Percentiles rank a stretch among this genome's conserved stretches.
phyloP scores from a whole-genome alignment of 2,329 filamentous ascomycete genomes.

The Bertia moriformis region DNA sequence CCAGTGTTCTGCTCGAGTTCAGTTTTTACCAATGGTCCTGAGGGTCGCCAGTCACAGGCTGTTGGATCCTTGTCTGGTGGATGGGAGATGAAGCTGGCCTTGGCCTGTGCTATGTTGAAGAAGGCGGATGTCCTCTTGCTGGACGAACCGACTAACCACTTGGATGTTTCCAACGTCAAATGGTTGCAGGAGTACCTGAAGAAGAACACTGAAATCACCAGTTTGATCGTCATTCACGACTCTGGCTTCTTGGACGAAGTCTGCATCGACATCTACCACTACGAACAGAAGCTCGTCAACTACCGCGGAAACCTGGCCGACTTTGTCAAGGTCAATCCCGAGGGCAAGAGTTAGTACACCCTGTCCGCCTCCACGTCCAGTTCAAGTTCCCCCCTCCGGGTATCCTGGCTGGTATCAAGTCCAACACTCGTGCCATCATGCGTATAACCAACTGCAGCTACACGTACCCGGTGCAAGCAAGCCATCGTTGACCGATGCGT shows the following conservation, averaged over 20 bases:
- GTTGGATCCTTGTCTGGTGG: constrained; percentile 92
- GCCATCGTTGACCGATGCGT: constrained; percentile 74
- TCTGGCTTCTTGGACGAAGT: constrained; percentile 93
- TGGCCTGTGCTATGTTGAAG: constrained; percentile 92
- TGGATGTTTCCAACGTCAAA: constrained; percentile 89
- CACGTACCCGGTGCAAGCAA: constrained; percentile 79
- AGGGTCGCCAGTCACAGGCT: constrained; percentile 74
- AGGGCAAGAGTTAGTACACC: constrained; percentile 96
- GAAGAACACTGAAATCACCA: constrained; percentile 89
- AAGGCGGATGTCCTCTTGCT: constrained; percentile 90
- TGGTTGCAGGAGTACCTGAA: constrained; percentile 95
- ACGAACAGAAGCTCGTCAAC: constrained; percentile 90
- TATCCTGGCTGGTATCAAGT: constrained; percentile 90
- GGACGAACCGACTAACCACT: constrained; percentile 97
- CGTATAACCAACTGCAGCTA: constrained; percentile 86
- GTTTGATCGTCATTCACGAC: constrained; percentile 96
- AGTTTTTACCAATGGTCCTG: constrained; percentile 82
- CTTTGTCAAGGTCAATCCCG: constrained; percentile 80
- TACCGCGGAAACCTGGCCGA: constrained; percentile 71
- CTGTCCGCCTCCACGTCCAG: constrained; percentile 75
- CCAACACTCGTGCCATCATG: constrained; percentile 80
- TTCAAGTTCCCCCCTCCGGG: constrained; percentile 98
- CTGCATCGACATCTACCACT: constrained; percentile 98
- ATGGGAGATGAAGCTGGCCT: constrained; percentile 99
- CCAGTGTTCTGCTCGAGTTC: constrained; percentile 72